A percentile compares a stretch with the other conserved stretches of the same genome.
Conservation (phyloP, 768 basidiomycete genomes). For the Kondoa subrosea region DNA sequence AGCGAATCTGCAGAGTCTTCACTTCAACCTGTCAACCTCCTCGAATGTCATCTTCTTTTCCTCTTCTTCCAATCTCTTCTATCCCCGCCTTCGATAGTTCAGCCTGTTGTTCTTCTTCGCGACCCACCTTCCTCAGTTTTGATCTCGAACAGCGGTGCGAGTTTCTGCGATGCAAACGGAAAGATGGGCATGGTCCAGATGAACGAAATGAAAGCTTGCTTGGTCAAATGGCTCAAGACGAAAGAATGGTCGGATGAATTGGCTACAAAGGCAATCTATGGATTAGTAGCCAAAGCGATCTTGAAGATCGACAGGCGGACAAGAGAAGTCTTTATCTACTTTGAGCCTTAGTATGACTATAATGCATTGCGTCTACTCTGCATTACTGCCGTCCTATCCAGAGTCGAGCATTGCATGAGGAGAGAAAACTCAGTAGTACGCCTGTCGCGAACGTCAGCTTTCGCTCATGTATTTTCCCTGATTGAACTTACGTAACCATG, state of each 20-base stretch:
- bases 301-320: conserved; percentile 2
- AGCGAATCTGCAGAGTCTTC: background rate
- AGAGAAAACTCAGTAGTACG: too few relatives aligned
- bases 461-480: too few relatives aligned
- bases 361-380: too few relatives aligned
- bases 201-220: background rate
- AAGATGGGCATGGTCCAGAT: background rate
- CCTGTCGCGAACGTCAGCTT: too few relatives aligned
- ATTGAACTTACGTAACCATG: too few relatives aligned
- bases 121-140: background rate
- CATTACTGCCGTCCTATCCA: too few relatives aligned
- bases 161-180: conserved; percentile 4
- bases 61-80: background rate
- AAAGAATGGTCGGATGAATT: background rate
- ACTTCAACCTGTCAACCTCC: background rate
- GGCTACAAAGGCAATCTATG: conserved; percentile 3
- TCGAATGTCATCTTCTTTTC: background rate
- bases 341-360: too few relatives aligned
- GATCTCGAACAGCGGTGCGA: background rate
- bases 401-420: too few relatives aligned
- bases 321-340: background rate
- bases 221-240: background rate
- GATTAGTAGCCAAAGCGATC: background rate
- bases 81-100: background rate
- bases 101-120: background rate